phyloP scores from a whole-genome alignment of 305 asterid genomes.

The Coffea humblotiana region DNA sequence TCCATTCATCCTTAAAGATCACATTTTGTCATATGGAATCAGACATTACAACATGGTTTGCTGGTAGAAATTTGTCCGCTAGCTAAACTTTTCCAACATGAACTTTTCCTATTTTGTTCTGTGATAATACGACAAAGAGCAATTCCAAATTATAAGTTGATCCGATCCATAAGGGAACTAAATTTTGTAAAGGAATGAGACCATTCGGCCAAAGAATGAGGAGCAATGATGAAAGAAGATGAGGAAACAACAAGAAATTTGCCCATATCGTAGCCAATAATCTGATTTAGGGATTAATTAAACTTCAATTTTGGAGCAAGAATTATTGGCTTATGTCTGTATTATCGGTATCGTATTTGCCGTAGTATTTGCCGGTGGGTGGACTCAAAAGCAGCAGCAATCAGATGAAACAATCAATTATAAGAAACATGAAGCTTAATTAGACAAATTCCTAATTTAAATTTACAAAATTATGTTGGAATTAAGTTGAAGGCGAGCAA shows the following conservation, averaged over 20 bases:
- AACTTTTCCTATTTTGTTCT: neutral
- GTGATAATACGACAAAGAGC: neutral
- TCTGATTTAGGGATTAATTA: no score
- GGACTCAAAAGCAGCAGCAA: no score
- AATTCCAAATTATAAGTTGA: neutral
- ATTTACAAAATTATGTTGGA: conserved; percentile 1
- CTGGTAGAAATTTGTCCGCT: neutral
- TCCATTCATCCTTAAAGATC: neutral
- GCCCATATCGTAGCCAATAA: neutral
- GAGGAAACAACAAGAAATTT: neutral
- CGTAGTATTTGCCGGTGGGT: no score
- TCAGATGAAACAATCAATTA: no score
- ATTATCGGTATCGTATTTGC: no score
- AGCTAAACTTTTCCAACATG: neutral
- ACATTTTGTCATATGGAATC: neutral
- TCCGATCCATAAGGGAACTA: neutral
- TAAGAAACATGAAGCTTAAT: neutral
- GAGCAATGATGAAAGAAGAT: neutral
- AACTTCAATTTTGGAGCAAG: neutral
- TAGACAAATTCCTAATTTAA: neutral
- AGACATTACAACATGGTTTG: neutral
- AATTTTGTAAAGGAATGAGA: neutral
- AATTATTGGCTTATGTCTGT: no score
- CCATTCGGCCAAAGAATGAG: neutral
- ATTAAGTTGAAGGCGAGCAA: neutral